These are phyloP conservation scores for Rosa multiflora DNA, from an alignment of 306 rosid species.

Conservation along the genomic window DNA sequence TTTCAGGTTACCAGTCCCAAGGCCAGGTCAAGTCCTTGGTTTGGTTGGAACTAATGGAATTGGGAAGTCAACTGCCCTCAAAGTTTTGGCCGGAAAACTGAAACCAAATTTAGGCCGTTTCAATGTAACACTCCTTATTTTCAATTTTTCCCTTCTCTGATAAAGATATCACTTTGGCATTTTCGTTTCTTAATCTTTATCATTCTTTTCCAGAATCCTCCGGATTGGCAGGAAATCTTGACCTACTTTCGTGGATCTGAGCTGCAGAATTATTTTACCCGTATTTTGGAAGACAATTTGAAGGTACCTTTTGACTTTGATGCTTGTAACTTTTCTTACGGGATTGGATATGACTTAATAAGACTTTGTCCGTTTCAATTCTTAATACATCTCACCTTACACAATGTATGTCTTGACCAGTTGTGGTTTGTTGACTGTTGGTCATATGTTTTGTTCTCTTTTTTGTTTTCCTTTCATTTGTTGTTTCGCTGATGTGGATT, in stretches of 20 bases:
- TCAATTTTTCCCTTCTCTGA: not conserved
- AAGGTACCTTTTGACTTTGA: slow-evolving; percentile 47
- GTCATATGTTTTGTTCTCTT: not conserved
- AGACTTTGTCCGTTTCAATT: not conserved
- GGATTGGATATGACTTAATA: not conserved
- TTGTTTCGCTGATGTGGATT: not conserved
- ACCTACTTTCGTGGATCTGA: slow-evolving; percentile 95
- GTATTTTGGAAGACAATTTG: slow-evolving; percentile 86
- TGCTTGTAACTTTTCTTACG: not conserved
- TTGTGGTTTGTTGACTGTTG: not conserved
- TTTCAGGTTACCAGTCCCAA: slow-evolving; percentile 87
- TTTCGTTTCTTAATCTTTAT: not conserved
- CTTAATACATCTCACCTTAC: not conserved
- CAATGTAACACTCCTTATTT: slow-evolving; percentile 46
- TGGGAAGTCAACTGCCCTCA: slow-evolving; percentile 97
- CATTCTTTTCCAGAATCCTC: slow-evolving; percentile 66
- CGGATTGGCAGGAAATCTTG: slow-evolving; percentile 98
- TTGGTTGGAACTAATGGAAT: slow-evolving; percentile 96
- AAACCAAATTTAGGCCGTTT: slow-evolving; percentile 95
- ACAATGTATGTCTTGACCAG: not conserved
- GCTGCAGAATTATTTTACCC: slow-evolving; percentile 92
- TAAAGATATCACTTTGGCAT: slow-evolving; percentile 1
- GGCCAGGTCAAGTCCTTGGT: slow-evolving; percentile 99
- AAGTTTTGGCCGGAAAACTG: slow-evolving; percentile 92
- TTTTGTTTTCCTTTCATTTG: not conserved